These are phyloP conservation scores for Candida adriatica DNA, from an alignment of 805 yeast genomes.

Conservation along the genomic window DNA sequence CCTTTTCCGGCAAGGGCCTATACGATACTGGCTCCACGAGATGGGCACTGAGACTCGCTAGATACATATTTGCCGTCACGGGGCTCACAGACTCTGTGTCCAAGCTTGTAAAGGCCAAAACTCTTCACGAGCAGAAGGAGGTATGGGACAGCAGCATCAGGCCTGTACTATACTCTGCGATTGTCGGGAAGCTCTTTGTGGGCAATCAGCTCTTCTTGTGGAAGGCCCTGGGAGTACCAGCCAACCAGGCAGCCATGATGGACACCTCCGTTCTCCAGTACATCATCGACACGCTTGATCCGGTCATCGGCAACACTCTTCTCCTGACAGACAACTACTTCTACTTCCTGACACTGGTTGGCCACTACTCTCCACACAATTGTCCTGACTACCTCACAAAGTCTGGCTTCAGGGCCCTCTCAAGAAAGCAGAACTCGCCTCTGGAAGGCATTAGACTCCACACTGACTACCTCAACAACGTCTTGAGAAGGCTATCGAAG, in stretches of 20 bases:
- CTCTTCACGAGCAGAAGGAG: constrained; percentile 52
- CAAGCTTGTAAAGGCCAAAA: constrained; percentile 47
- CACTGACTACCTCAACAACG: constrained; percentile 74
- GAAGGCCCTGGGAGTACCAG: constrained; percentile 88
- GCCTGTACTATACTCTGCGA: constrained; percentile 65
- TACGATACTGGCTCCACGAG: constrained; percentile 81
- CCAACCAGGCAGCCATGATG: constrained; percentile 78
- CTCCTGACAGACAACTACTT: constrained; percentile 71
- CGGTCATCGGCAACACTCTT: constrained; percentile 56
- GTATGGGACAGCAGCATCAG: constrained; percentile 59
- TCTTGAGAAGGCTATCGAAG: constrained; percentile 55
- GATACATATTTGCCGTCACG: constrained; percentile 47
- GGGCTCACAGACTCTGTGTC: constrained; percentile 48
- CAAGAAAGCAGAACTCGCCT: constrained; percentile 37
- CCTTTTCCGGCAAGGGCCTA: constrained; percentile 59
- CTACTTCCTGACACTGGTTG: constrained; percentile 62
- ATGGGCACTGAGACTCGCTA: constrained; percentile 75
- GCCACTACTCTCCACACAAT: constrained; percentile 50
- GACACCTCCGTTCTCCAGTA: constrained; percentile 64
- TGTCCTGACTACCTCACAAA: constrained; percentile 73
- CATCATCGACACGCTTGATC: constrained; percentile 73
- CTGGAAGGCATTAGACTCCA: constrained; percentile 68
- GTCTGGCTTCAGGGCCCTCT: constrained; percentile 46
- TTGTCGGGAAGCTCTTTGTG: constrained; percentile 58
- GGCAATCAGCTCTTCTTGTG: constrained; percentile 84